Evolutionary conservation across 768 basidiomycete species (phyloP).

Genomic region (Obba rivulosa): DNA sequence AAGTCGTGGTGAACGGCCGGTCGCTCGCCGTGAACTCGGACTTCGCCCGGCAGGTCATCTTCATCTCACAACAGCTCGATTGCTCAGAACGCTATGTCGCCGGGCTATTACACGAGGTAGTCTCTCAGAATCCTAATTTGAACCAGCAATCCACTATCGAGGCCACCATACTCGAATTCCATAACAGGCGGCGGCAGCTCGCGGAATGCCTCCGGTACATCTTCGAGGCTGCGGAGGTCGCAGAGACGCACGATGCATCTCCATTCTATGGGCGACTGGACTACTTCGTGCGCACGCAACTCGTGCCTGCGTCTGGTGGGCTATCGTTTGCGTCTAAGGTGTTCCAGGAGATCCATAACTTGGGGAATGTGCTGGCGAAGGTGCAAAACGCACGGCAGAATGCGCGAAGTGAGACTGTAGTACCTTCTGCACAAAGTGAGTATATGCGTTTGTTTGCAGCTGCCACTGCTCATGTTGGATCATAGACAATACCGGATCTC

Average conservation of each 20-base stretch:
- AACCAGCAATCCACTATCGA: constrained; percentile 55
- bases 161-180: constrained; percentile 58
- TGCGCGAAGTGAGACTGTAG: constrained; percentile 54
- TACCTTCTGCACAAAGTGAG: constrained; percentile 53
- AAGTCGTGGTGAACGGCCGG: constrained; percentile 55
- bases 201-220: constrained; percentile 68
- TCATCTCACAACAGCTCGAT: constrained; percentile 75
- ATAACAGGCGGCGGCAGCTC: constrained; percentile 63
- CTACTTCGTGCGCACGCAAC: constrained; percentile 49
- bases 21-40: constrained; percentile 72
- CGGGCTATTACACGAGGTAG: constrained; percentile 58
- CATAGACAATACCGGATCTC: constrained; percentile 36
- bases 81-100: constrained; percentile 82
- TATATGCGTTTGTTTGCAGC: constrained; percentile 1
- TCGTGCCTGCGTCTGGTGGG: constrained; percentile 41
- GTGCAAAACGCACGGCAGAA: constrained; percentile 56
- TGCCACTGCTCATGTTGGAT: background rate
- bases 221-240: constrained; percentile 55
- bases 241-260: constrained; percentile 38
- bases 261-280: constrained; percentile 47
- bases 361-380: constrained; percentile 47
- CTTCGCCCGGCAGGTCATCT: constrained; percentile 71
- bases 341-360: constrained; percentile 56
- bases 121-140: constrained; percentile 61
- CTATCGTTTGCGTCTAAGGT: constrained; percentile 48